phyloP scores from a whole-genome alignment of 352 stramenopile genomes.

The Globisporangium iwayamae region DNA sequence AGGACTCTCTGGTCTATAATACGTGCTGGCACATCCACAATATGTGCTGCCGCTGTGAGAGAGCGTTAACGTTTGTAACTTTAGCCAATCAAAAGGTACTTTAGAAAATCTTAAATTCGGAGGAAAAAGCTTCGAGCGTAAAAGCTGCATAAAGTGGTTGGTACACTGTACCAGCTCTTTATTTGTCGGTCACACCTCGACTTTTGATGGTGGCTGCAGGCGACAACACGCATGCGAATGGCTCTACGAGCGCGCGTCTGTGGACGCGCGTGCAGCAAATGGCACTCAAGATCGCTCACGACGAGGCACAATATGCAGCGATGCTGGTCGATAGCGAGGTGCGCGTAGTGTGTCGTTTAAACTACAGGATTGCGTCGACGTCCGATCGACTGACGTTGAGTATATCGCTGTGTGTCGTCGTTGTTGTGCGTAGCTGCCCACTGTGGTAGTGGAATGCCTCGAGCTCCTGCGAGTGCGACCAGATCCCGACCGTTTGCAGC shows the following conservation, averaged over 20 bases:
- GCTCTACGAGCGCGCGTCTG: background rate
- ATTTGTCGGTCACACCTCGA: background rate
- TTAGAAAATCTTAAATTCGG: too few relatives aligned
- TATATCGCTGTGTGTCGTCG: background rate
- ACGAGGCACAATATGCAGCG: constrained; percentile 1
- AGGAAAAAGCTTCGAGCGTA: too few relatives aligned
- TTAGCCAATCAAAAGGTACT: too few relatives aligned
- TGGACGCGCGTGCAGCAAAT: constrained; percentile 12
- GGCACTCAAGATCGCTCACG: background rate
- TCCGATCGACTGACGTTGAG: background rate
- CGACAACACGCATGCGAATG: background rate
- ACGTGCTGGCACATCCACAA: too few relatives aligned
- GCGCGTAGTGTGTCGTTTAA: background rate
- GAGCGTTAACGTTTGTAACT: too few relatives aligned
- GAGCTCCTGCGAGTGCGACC: constrained; percentile 5
- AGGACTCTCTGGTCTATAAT: too few relatives aligned
- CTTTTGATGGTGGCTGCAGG: background rate
- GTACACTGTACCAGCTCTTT: background rate
- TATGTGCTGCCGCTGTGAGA: too few relatives aligned
- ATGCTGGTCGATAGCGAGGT: constrained; percentile 10
- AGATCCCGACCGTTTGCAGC: constrained; percentile 20
- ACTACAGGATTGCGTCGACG: background rate
- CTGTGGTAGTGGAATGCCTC: constrained; percentile 7
- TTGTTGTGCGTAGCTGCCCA: constrained; percentile 1
- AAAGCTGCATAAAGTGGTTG: background rate